phyloP scores from a whole-genome alignment of 768 basidiomycete genomes.

The Termitomyces sp. region DNA sequence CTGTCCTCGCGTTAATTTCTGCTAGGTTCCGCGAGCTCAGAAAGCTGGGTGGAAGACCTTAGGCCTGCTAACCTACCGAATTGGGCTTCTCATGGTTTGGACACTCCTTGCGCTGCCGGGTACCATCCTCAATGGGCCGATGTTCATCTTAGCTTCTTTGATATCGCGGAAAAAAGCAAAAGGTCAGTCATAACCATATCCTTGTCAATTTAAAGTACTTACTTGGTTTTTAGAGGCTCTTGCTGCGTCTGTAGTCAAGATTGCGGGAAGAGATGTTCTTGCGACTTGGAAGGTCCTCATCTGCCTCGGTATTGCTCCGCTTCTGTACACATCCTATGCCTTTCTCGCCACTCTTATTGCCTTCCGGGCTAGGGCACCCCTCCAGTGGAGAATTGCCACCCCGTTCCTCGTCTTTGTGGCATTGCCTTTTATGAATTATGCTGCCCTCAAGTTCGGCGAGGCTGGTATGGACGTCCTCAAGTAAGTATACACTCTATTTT shows the following conservation, averaged over 20 bases:
- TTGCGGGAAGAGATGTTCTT: slow-evolving; percentile 93
- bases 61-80: slow-evolving; percentile 77
- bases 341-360: slow-evolving; percentile 70
- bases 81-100: slow-evolving; percentile 76
- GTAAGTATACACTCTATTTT: slow-evolving; percentile 37
- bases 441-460: slow-evolving; percentile 95
- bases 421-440: slow-evolving; percentile 86
- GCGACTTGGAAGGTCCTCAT: slow-evolving; percentile 98
- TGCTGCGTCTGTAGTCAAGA: slow-evolving; percentile 91
- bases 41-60: slow-evolving; percentile 84
- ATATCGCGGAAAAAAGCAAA: slow-evolving; percentile 88
- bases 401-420: slow-evolving; percentile 71
- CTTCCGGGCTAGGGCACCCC: slow-evolving; percentile 56
- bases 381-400: slow-evolving; percentile 63
- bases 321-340: slow-evolving; percentile 82
- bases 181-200: slow-evolving; percentile 43
- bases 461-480: slow-evolving; percentile 97
- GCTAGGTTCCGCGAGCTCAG: slow-evolving; percentile 79
- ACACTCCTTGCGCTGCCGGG: slow-evolving; percentile 83
- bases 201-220: neutral
- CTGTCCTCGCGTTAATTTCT: neutral
- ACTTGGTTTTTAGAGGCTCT: slow-evolving; percentile 66
- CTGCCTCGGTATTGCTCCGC: slow-evolving; percentile 83
- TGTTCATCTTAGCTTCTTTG: slow-evolving; percentile 85
- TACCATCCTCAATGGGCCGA: slow-evolving; percentile 85